Conservation (phyloP, 2,329 filamentous ascomycete genomes). For the Hypoxylon sp. region DNA sequence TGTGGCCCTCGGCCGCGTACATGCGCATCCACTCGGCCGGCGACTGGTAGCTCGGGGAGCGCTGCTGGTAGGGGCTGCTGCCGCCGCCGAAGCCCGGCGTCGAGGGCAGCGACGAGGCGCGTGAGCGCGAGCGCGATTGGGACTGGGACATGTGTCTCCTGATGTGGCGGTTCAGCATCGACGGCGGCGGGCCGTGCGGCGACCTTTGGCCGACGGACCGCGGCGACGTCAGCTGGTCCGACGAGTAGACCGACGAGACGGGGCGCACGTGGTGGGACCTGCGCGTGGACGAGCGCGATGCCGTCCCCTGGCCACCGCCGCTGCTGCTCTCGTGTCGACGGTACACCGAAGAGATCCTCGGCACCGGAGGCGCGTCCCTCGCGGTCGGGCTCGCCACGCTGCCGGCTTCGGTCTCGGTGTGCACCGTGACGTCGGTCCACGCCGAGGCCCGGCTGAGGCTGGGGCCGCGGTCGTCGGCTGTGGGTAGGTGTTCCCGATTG, state of each 20-base stretch:
- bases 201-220: not conserved
- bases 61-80: too few relatives aligned
- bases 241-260: not conserved
- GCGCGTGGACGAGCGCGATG: too few relatives aligned
- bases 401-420: conserved; percentile 23
- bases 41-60: too few relatives aligned
- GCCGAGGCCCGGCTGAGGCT: not conserved
- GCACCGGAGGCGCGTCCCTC: conserved; percentile 31
- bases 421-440: conserved; percentile 40
- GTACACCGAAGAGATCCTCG: conserved; percentile 32
- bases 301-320: too few relatives aligned
- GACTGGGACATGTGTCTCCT: not conserved
- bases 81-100: too few relatives aligned
- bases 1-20: too few relatives aligned
- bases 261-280: too few relatives aligned
- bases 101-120: not conserved
- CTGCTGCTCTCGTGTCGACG: not conserved
- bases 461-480: not conserved
- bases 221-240: not conserved
- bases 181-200: not conserved
- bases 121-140: not conserved
- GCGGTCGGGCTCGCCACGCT: not conserved
- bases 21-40: too few relatives aligned
- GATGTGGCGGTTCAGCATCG: not conserved
- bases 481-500: conserved; percentile 17